phyloP scores from a whole-genome alignment of 2,329 filamentous ascomycete genomes.

The Fusarium anthophilum region DNA sequence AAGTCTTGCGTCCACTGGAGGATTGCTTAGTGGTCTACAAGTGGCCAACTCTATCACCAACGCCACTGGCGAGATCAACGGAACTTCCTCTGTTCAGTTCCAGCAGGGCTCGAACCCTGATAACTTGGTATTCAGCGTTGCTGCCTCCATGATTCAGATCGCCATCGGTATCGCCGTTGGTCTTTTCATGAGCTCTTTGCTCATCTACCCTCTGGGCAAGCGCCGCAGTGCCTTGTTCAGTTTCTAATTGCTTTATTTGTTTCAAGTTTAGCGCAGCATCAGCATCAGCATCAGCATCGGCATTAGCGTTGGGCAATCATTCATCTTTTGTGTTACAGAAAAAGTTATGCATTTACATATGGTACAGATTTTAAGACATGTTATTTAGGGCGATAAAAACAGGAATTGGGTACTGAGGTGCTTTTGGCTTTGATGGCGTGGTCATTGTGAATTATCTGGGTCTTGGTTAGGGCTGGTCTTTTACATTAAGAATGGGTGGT shows the following conservation, averaged over 20 bases:
- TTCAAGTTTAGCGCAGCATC: constrained; percentile 10
- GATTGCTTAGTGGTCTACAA: constrained; percentile 55
- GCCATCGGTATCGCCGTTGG: constrained; percentile 63
- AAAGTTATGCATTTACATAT: constrained; percentile 5
- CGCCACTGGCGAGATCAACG: constrained; percentile 46
- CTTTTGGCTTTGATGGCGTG: not conserved
- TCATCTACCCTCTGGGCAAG: constrained; percentile 61
- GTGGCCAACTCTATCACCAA: constrained; percentile 57
- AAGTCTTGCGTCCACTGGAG: constrained; percentile 58
- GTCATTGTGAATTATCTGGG: not conserved
- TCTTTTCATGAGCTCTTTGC: constrained; percentile 58
- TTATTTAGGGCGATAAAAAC: constrained; percentile 1
- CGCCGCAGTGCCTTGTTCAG: constrained; percentile 61
- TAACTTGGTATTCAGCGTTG: constrained; percentile 56
- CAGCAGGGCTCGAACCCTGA: constrained; percentile 41
- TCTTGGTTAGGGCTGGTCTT: not conserved
- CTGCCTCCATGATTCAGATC: constrained; percentile 62
- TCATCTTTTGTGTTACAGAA: not conserved
- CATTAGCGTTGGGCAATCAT: not conserved
- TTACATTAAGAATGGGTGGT: not conserved
- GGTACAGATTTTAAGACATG: not conserved
- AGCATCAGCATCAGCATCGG: not conserved
- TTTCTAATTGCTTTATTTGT: constrained; percentile 45
- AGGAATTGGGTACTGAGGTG: not conserved
- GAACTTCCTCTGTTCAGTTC: constrained; percentile 45